These are phyloP conservation scores for Termitomyces sp. DNA, from an alignment of 768 basidiomycete genomes.

Conservation along the genomic window DNA sequence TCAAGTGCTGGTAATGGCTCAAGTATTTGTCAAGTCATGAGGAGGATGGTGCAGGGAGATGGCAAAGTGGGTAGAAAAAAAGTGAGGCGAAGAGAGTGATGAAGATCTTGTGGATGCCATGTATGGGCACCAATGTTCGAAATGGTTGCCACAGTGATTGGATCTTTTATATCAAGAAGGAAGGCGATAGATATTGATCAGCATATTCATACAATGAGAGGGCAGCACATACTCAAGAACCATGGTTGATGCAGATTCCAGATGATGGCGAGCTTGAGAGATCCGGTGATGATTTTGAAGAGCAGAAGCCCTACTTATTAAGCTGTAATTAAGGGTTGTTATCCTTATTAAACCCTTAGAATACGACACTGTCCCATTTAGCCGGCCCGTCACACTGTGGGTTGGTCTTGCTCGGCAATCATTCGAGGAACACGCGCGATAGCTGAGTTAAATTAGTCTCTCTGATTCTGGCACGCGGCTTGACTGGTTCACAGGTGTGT, in stretches of 20 bases:
- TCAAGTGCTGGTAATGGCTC: neutral
- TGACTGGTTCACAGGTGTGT: neutral
- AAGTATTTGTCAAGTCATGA: neutral
- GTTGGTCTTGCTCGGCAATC: too few relatives aligned
- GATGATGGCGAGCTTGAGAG: neutral
- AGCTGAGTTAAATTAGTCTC: neutral
- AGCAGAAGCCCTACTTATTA: neutral
- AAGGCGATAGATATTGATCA: neutral
- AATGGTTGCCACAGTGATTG: neutral
- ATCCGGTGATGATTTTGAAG: neutral
- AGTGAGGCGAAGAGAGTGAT: neutral
- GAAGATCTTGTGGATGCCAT: neutral
- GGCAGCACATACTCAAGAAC: neutral
- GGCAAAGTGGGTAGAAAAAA: slow-evolving; percentile 7
- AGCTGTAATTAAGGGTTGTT: neutral
- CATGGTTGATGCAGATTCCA: neutral
- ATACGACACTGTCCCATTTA: too few relatives aligned
- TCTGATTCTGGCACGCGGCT: neutral
- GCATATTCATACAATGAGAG: neutral
- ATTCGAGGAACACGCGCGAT: too few relatives aligned
- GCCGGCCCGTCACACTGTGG: too few relatives aligned
- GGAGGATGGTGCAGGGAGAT: neutral
- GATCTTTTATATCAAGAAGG: neutral
- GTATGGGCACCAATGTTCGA: neutral
- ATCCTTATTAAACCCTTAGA: too few relatives aligned